These are phyloP conservation scores for Beauveria rudraprayagi DNA, from an alignment of 2,329 filamentous ascomycete species.

Conservation along the genomic window DNA sequence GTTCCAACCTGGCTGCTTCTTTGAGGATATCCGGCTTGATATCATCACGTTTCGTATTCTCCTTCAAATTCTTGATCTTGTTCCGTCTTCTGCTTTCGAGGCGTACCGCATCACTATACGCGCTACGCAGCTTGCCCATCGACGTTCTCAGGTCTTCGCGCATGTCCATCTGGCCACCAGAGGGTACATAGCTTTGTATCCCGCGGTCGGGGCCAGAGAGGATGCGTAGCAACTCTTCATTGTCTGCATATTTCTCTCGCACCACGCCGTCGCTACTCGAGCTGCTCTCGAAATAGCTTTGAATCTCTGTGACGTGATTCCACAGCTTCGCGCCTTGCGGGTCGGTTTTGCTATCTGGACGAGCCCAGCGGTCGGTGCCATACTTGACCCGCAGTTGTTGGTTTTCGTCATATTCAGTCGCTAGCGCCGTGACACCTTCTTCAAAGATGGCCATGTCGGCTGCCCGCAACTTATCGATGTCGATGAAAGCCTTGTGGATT, in stretches of 20 bases:
- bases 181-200: conserved; percentile 83
- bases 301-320: conserved; percentile 67
- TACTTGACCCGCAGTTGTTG: conserved; percentile 65
- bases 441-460: conserved; percentile 72
- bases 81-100: conserved; percentile 74
- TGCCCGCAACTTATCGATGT: conserved; percentile 82
- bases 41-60: conserved; percentile 79
- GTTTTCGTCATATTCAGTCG: conserved; percentile 78
- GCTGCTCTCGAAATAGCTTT: conserved; percentile 70
- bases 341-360: conserved; percentile 61
- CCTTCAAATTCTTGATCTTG: conserved; percentile 69
- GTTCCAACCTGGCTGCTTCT: conserved; percentile 78
- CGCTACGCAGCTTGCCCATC: conserved; percentile 66
- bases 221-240: conserved; percentile 66
- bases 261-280: conserved; percentile 53
- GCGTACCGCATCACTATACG: conserved; percentile 76
- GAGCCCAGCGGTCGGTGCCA: conserved; percentile 78
- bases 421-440: conserved; percentile 72
- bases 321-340: conserved; percentile 62
- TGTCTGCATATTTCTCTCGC: conserved; percentile 68
- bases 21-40: conserved; percentile 76
- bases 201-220: conserved; percentile 73
- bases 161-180: conserved; percentile 69
- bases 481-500: conserved; percentile 71
- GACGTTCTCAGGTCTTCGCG: conserved; percentile 74